These are phyloP conservation scores for Colletotrichum incanum DNA, from an alignment of 2,329 filamentous ascomycete species.

Conservation along the genomic window DNA sequence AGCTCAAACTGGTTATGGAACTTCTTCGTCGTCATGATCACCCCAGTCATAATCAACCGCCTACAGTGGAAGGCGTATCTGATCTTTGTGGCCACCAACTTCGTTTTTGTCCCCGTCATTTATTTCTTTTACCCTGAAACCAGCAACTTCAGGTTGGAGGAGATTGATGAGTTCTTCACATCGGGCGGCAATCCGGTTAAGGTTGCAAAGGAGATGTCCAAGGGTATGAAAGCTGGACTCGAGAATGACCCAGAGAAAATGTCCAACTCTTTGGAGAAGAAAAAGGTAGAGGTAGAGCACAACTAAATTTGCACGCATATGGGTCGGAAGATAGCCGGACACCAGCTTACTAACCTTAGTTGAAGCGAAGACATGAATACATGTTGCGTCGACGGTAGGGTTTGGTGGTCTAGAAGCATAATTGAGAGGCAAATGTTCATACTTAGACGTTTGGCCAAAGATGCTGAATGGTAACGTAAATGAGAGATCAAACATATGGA, in stretches of 20 bases:
- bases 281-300: background rate
- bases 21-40: slow-evolving; percentile 65
- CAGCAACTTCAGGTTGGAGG: slow-evolving; percentile 63
- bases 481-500: too few species aligned
- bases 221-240: slow-evolving; percentile 21
- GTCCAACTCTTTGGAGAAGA: background rate
- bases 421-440: too few species aligned
- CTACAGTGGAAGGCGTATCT: slow-evolving; percentile 67
- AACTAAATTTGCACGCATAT: background rate
- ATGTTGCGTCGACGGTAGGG: too few species aligned
- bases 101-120: slow-evolving; percentile 59
- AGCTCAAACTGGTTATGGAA: slow-evolving; percentile 56
- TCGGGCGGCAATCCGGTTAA: slow-evolving; percentile 43
- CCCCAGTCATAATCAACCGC: slow-evolving; percentile 62
- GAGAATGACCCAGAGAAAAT: background rate
- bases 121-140: slow-evolving; percentile 70
- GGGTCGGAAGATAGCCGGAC: background rate
- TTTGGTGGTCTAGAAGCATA: too few species aligned
- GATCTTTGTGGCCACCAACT: slow-evolving; percentile 66
- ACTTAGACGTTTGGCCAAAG: too few species aligned
- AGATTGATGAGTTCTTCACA: slow-evolving; percentile 65
- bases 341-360: background rate
- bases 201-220: slow-evolving; percentile 36
- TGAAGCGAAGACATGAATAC: too few species aligned
- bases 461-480: too few species aligned